These are phyloP conservation scores for Cylindrodendrum hubeiense DNA, from an alignment of 2,329 filamentous ascomycete species.

Conservation along the genomic window DNA sequence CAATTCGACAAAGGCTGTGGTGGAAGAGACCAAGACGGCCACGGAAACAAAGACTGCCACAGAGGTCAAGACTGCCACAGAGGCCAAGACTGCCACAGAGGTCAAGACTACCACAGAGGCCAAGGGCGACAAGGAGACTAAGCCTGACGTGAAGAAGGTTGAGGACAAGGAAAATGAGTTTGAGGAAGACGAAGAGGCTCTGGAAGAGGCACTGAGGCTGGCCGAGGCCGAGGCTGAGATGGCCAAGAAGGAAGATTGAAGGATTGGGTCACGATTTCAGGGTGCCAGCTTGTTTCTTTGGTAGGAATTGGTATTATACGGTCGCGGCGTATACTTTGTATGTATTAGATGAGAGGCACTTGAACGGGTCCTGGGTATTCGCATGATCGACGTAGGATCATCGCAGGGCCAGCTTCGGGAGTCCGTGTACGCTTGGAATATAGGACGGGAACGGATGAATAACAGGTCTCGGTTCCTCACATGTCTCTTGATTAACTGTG, in stretches of 20 bases:
- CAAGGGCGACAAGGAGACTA: constrained; percentile 8
- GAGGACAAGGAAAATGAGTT: constrained; percentile 45
- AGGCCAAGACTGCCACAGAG: constrained; percentile 32
- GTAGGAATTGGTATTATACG: constrained; percentile 12
- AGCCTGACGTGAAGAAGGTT: constrained; percentile 23
- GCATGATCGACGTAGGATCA: constrained; percentile 23
- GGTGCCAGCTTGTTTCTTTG: constrained; percentile 25
- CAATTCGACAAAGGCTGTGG: constrained; percentile 47
- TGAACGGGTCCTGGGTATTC: constrained; percentile 19
- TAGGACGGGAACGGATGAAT: constrained; percentile 22
- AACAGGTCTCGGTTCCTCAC: constrained; percentile 10
- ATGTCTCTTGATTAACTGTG: constrained; percentile 4
- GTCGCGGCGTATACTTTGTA: constrained; percentile 32
- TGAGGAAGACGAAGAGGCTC: constrained; percentile 53
- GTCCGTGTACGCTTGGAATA: constrained; percentile 26
- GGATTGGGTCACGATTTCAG: constrained; percentile 3
- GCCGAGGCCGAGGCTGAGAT: constrained; percentile 49
- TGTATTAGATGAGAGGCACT: constrained; percentile 22
- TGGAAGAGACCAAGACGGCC: constrained; percentile 44
- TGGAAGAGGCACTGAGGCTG: constrained; percentile 51
- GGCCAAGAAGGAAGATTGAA: constrained; percentile 31
- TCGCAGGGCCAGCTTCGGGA: constrained; percentile 29
- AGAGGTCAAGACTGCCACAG: constrained; percentile 27
- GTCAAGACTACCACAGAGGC: constrained; percentile 43
- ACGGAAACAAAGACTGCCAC: constrained; percentile 39